Evolutionary conservation across 345 rosid species (phyloP).

Genomic region (Bruguiera gymnorhiza): DNA sequence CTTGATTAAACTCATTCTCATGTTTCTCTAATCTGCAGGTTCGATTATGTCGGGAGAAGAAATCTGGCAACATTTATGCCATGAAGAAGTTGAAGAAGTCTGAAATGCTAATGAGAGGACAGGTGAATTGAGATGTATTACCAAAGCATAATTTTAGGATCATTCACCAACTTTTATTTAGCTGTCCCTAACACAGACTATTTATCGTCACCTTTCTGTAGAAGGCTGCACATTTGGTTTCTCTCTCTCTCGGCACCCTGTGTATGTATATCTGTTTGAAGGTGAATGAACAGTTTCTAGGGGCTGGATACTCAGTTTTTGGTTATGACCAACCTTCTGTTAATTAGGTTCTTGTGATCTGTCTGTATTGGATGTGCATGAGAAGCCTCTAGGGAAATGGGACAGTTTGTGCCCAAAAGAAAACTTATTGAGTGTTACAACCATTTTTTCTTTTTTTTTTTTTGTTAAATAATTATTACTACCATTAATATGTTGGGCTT

Average conservation of each 20-base stretch:
- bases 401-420: no score
- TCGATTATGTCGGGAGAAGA: constrained; percentile 83
- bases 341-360: no score
- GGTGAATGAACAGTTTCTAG: neutral
- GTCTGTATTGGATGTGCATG: no score
- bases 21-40: constrained; percentile 49
- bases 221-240: neutral
- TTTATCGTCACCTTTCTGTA: constrained; percentile 3
- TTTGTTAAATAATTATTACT: no score
- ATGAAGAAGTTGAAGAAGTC: constrained; percentile 99
- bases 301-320: neutral
- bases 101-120: constrained; percentile 95
- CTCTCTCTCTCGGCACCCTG: neutral
- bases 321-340: no score
- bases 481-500: no score
- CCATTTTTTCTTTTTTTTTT: no score
- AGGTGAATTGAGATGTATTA: constrained; percentile 47
- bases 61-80: constrained; percentile 93
- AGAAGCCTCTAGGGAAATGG: no score
- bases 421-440: no score
- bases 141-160: neutral
- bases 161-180: neutral
- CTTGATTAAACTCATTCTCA: constrained; percentile 8
- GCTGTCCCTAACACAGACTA: neutral
- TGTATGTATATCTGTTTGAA: neutral